These are phyloP conservation scores for Stachybotrys echinatus DNA, from an alignment of 2,329 filamentous ascomycete species.

Conservation along the genomic window DNA sequence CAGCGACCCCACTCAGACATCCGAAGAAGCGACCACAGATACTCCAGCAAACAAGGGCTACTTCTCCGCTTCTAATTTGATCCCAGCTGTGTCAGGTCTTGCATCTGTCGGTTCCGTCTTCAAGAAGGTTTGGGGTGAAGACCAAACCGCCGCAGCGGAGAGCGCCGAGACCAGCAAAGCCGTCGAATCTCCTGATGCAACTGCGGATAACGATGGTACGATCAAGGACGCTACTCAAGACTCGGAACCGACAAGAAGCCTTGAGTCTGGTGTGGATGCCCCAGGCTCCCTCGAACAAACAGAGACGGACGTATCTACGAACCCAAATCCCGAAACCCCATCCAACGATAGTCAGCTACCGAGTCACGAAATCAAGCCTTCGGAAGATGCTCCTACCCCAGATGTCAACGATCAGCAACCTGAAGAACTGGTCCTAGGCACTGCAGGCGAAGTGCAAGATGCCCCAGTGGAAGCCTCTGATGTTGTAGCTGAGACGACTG, in stretches of 20 bases:
- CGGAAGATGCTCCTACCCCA: background rate
- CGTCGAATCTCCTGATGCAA: background rate
- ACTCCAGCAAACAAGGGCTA: background rate
- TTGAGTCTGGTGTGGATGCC: background rate
- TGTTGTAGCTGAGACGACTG: background rate
- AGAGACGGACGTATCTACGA: background rate
- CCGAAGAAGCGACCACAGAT: background rate
- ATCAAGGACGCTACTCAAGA: background rate
- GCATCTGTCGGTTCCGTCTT: background rate
- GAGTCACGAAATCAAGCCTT: background rate
- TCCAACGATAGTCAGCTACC: background rate
- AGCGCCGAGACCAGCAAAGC: background rate
- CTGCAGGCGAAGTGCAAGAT: background rate
- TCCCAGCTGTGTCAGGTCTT: background rate
- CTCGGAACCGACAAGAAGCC: background rate
- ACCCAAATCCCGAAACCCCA: background rate
- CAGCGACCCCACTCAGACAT: background rate
- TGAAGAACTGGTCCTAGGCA: background rate
- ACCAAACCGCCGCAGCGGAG: background rate
- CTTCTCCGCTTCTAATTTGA: background rate
- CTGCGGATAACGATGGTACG: background rate
- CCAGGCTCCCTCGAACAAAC: background rate
- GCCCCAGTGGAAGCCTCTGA: background rate
- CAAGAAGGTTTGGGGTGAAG: background rate
- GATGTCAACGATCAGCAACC: background rate